Conservation (phyloP, 2,329 filamentous ascomycete genomes). For the Colletotrichum viniferum region DNA sequence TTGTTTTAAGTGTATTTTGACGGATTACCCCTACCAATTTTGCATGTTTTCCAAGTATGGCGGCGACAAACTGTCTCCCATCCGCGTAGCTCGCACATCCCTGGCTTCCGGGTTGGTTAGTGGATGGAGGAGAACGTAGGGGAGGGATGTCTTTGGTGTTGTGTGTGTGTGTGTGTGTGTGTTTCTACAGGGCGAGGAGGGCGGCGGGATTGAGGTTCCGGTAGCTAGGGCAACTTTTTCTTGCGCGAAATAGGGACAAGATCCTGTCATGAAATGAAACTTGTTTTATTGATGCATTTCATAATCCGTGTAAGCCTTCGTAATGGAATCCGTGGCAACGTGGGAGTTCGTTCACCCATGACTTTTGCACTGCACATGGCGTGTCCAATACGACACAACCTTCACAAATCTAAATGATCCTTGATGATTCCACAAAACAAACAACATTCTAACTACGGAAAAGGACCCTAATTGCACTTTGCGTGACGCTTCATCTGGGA, state of each 20-base stretch:
- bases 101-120: not conserved
- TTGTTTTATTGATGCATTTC: not conserved
- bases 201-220: not conserved
- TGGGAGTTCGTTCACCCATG: not conserved
- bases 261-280: conserved; percentile 14
- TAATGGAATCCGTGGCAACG: not conserved
- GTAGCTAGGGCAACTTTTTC: not conserved
- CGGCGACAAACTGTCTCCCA: not conserved
- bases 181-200: not conserved
- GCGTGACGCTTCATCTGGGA: not conserved
- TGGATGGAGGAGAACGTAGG: not conserved
- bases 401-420: not conserved
- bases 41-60: not conserved
- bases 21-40: not conserved
- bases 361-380: not conserved
- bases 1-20: not conserved
- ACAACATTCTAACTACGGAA: conserved; percentile 16
- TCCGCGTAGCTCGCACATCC: not conserved
- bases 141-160: not conserved
- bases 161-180: not conserved
- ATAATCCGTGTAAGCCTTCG: not conserved
- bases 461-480: not conserved
- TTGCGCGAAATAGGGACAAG: conserved; percentile 8
- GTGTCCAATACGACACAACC: not conserved
- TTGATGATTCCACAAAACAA: not conserved